phyloP scores from a whole-genome alignment of 2,329 filamentous ascomycete genomes.

The Colletotrichum sp. region DNA sequence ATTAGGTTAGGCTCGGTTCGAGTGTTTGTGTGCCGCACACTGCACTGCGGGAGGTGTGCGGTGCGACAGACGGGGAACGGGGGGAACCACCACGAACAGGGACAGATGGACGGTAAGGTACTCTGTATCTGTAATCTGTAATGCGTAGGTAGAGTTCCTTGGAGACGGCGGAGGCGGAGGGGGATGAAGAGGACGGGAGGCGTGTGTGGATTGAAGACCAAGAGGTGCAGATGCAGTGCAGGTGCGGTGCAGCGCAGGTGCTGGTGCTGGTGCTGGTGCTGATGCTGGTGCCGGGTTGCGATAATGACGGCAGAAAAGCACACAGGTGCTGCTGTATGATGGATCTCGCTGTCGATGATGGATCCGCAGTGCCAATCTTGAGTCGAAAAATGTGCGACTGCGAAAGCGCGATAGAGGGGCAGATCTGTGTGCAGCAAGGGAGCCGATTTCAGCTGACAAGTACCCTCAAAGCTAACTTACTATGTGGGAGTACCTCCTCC shows the following conservation, averaged over 20 bases:
- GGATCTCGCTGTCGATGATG: background rate
- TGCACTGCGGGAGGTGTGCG: background rate
- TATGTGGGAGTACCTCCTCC: background rate
- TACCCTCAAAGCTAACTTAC: rapidly evolving
- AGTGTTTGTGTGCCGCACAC: background rate
- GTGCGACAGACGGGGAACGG: background rate
- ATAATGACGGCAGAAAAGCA: background rate
- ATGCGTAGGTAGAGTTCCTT: background rate
- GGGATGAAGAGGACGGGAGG: background rate
- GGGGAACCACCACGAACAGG: background rate
- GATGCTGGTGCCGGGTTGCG: background rate
- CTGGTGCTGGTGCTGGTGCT: background rate
- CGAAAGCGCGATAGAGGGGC: background rate
- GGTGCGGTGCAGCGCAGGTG: background rate
- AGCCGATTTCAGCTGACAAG: background rate
- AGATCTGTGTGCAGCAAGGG: background rate
- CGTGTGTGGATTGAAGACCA: background rate
- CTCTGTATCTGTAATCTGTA: background rate
- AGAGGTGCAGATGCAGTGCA: background rate
- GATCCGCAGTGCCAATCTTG: background rate
- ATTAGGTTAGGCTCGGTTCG: slow-evolving; percentile 13
- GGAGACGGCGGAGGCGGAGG: background rate
- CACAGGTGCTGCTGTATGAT: background rate
- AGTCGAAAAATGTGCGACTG: background rate
- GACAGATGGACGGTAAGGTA: background rate